phyloP scores from a whole-genome alignment of 2,329 filamentous ascomycete species.

The Fusarium burgessii region DNA sequence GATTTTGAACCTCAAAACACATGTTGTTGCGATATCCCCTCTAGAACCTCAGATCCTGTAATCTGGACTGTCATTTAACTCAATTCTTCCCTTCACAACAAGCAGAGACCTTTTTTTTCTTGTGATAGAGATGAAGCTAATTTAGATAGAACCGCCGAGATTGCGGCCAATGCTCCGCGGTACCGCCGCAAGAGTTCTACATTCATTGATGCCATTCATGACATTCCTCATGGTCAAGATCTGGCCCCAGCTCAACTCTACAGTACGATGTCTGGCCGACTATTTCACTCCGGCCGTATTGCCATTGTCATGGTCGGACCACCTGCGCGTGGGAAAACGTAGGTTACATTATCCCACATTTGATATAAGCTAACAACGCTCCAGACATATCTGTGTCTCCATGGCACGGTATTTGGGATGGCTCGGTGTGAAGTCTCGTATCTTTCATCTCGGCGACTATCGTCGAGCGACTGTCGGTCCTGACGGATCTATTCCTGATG shows the following conservation, averaged over 20 bases:
- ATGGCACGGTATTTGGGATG: constrained; percentile 94
- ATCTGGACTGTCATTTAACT: not conserved
- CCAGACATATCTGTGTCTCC: constrained; percentile 92
- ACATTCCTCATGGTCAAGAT: constrained; percentile 82
- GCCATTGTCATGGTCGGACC: constrained; percentile 97
- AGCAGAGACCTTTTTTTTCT: not conserved
- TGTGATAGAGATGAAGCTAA: constrained; percentile 26
- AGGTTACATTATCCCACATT: constrained; percentile 51
- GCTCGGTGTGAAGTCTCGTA: constrained; percentile 97
- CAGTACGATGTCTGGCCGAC: constrained; percentile 95
- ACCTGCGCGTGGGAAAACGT: constrained; percentile 95
- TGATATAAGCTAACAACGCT: constrained; percentile 30
- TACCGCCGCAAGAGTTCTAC: constrained; percentile 95
- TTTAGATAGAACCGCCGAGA: constrained; percentile 80
- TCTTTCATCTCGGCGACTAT: constrained; percentile 98
- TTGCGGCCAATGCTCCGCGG: constrained; percentile 88
- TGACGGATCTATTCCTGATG: constrained; percentile 87
- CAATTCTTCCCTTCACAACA: not conserved
- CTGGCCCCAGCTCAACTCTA: constrained; percentile 97
- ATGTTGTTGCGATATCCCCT: not conserved
- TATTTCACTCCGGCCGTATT: constrained; percentile 97
- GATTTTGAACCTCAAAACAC: not conserved
- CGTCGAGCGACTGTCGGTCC: constrained; percentile 89
- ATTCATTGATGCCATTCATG: constrained; percentile 97
- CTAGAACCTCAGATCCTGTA: not conserved